Percentiles rank a stretch among this genome's conserved stretches.
Conservation (phyloP, 257 asterid genomes). For the Leonotis leonurus region DNA sequence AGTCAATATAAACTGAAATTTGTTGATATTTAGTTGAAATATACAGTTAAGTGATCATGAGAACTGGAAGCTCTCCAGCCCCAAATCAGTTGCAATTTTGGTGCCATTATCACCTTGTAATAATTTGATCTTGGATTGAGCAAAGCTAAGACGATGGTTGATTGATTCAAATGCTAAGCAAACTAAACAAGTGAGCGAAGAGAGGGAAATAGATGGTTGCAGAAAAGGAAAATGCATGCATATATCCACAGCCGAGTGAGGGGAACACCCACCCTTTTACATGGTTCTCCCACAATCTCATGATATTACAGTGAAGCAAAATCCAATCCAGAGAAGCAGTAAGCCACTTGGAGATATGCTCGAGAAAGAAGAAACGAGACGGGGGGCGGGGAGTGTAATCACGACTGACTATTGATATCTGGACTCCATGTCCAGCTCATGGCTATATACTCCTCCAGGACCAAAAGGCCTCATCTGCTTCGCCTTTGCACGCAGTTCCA, state of each 20-base stretch:
- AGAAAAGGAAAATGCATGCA: neutral
- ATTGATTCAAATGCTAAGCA: no score
- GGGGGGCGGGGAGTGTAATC: neutral
- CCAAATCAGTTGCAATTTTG: no score
- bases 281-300: neutral
- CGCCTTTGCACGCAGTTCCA: slow-evolving; percentile 64
- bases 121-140: no score
- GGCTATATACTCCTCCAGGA: slow-evolving; percentile 42
- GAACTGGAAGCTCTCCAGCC: no score
- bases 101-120: no score
- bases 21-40: no score
- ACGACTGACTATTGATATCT: slow-evolving; percentile 36
- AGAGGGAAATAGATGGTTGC: neutral
- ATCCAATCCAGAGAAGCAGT: neutral
- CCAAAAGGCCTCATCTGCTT: slow-evolving; percentile 55
- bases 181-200: no score
- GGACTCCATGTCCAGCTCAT: slow-evolving; percentile 57
- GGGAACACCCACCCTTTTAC: neutral
- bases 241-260: neutral
- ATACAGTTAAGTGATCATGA: no score
- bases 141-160: no score
- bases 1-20: no score
- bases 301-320: slow-evolving; percentile 16
- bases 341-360: neutral
- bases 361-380: neutral